Base-by-base conservation (phyloP, 495 filamentous ascomycete genomes). In the Polyplosphaeria fusca region DNA sequence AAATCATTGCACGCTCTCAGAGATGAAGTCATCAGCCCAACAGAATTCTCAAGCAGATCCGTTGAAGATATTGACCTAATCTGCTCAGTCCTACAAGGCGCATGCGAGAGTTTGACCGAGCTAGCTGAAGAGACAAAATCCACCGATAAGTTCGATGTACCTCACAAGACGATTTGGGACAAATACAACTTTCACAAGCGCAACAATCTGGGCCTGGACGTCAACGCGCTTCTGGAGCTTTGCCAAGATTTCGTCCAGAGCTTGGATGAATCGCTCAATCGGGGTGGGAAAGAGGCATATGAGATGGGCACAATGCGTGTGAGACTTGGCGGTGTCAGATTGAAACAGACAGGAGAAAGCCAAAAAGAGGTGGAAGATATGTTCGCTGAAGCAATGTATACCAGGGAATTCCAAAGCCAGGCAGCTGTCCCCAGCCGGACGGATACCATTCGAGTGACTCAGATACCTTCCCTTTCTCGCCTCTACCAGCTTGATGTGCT, bases 241-340 rank as follows among this genome's bases (percentile, higher is more conserved):
- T 64, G 55, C 40, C 39, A 39, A 27, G 46, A 52, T 37, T 64
- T 64, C 19, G 41, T 42, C 19, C 45, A 51, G 20, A 1, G 26
- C 16, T 27, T 64, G 4, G 40, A 49, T 0, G 55, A 60, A 40
- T 43, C 47, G 14, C 55, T 64, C 26, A 28, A 20, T 16, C 55
- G 52, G 16, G 30, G 39, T 25, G 51, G 50, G 14, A 47, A 12
- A 5, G 55, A 60, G 20, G 40, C 50, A 11, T 19, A 24, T 16
- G 55, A 60, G 22, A 64, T 64, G 62, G 24, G 30, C 24, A 39
- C 52, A 3, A 58, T 65, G 47, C 57, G 52, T 12, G 27, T 52
- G 1, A 16, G 42, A 5, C 52, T 65, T 13, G 37, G 27, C 9
- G 51, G 25, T 12, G 60, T 49, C 23, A 56, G 51, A 23, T 47